Evolutionary conservation across 768 basidiomycete genomes (phyloP), one percentile per base, ranked within the genome.

Genomic region (Panaeolus papilionaceus): DNA sequence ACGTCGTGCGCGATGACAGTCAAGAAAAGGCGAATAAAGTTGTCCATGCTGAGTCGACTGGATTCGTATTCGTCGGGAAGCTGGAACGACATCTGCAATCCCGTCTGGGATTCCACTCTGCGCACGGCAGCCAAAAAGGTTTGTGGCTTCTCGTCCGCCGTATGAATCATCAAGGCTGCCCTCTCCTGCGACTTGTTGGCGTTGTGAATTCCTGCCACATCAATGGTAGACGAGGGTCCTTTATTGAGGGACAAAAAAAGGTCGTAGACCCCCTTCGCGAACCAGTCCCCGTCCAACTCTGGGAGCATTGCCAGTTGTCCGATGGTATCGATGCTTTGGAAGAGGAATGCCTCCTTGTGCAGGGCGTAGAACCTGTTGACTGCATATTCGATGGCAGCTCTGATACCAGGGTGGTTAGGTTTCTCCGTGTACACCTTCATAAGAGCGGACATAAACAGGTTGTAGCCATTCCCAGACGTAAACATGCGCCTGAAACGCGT

Each of bases 1-100:
- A 89, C 83, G 74, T 93, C 89, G 70, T 93, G 89, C 6, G 91
- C 92, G 64, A 94, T 92, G 67, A 94, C 89, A 0, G 92, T 94
- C 38, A 93, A 82, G 73, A 93, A 88, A 8, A 94, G 81, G 16
- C 88, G 86, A 37, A 92, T 86, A 28, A 93, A 81, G 72, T 93
- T 82, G 68, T 90, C 89, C 72, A 90, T 80, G 20, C 80, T 80
- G 14, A 94, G 82, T 3, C 82, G 78, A 67, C 81, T 82, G 20
- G 83, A 80, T 73, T 89, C 89, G 68, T 88, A 89, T 75, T 89
- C 84, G 38, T 89, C 87, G 3, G 87, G 87, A 62, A 88, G 77
- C 33, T 83, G 79, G 45, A 85, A 75, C 2, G 83, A 79, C 49
- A 84, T 75, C 54, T 81, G 80, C 18, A 75, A 76, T 51, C 79